phyloP scores from a whole-genome alignment of 805 yeast genomes.

The Ogataea degrootiae region DNA sequence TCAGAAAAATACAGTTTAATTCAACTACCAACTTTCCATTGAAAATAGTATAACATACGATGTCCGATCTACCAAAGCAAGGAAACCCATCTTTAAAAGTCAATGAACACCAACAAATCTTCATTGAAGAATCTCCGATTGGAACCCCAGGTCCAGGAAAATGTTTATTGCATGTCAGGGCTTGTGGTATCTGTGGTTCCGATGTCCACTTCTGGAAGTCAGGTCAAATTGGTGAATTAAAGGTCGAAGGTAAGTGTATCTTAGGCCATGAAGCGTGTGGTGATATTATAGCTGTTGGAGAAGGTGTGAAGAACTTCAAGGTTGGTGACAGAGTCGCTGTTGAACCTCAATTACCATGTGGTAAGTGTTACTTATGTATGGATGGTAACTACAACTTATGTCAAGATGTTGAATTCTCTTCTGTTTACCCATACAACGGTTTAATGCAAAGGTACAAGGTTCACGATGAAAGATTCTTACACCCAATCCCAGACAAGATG shows the following conservation, averaged over 20 bases:
- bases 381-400: slow-evolving; percentile 40
- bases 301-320: slow-evolving; percentile 39
- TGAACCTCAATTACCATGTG: slow-evolving; percentile 55
- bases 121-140: slow-evolving; percentile 16
- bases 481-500: slow-evolving; percentile 38
- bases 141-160: slow-evolving; percentile 31
- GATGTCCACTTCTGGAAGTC: slow-evolving; percentile 67
- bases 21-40: too few species aligned
- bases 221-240: slow-evolving; percentile 55
- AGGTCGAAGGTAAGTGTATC: slow-evolving; percentile 31
- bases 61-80: slow-evolving; percentile 1
- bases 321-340: slow-evolving; percentile 45
- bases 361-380: slow-evolving; percentile 33
- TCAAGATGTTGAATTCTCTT: slow-evolving; percentile 33
- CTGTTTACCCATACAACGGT: slow-evolving; percentile 36
- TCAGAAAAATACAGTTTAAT: too few species aligned
- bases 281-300: slow-evolving; percentile 44
- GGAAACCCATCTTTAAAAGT: slow-evolving; percentile 20
- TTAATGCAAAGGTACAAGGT: slow-evolving; percentile 35
- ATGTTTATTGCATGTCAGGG: slow-evolving; percentile 53
- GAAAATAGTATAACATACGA: not conserved
- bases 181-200: slow-evolving; percentile 73
- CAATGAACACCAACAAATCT: slow-evolving; percentile 16
- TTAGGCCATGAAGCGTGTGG: slow-evolving; percentile 46
- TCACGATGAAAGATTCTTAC: slow-evolving; percentile 30